These are phyloP conservation scores for Phytophthora parvispora DNA, from an alignment of 352 stramenopile genomes.

Conservation along the genomic window DNA sequence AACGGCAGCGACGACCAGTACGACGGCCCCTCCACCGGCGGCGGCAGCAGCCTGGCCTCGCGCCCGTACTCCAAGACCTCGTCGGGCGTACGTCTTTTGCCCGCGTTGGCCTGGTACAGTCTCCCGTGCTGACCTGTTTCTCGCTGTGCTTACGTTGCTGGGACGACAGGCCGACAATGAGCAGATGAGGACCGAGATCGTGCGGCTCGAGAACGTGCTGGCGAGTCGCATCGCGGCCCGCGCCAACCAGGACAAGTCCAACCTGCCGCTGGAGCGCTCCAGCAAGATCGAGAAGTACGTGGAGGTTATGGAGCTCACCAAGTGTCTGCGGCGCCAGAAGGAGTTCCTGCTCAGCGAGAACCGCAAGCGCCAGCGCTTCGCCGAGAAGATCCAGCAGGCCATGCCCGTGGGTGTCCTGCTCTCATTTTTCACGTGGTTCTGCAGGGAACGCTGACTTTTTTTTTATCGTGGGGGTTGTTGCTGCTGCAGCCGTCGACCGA, in stretches of 20 bases:
- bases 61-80: constrained; percentile 73
- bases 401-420: constrained; percentile 68
- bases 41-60: constrained; percentile 33
- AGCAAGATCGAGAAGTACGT: constrained; percentile 91
- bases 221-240: constrained; percentile 76
- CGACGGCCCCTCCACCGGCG: constrained; percentile 26
- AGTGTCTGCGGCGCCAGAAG: constrained; percentile 88
- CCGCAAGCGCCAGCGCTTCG: constrained; percentile 87
- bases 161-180: constrained; percentile 71
- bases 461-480: constrained; percentile 3
- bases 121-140: neutral
- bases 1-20: constrained; percentile 74
- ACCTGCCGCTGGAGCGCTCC: constrained; percentile 78
- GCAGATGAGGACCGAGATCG: constrained; percentile 83
- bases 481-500: constrained; percentile 74
- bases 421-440: neutral
- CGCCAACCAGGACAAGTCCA: constrained; percentile 76
- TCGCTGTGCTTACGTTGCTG: neutral
- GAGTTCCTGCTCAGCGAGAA: constrained; percentile 90
- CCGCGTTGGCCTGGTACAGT: neutral
- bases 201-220: constrained; percentile 81
- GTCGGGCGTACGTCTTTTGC: constrained; percentile 62
- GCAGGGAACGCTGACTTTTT: constrained; percentile 5
- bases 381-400: constrained; percentile 88
- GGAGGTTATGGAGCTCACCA: constrained; percentile 90